phyloP scores from a whole-genome alignment of 345 rosid genomes.

The Brassica napus region Da-Ae NC_063446.1:32844001-32844500 shows the following conservation, averaged over 20 bases:
- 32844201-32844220: neutral
- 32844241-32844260: neutral
- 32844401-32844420: constrained; percentile 71
- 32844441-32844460: constrained; percentile 46
- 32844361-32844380: neutral
- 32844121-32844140: neutral
- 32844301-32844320: too few species aligned
- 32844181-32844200: neutral
- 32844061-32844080: constrained; percentile 12
- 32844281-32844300: neutral
- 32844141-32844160: neutral
- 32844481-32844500: constrained; percentile 43
- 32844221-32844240: neutral
- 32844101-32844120: neutral
- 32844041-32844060: constrained; percentile 63
- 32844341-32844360: neutral
- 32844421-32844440: constrained; percentile 45
- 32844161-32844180: neutral
- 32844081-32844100: neutral
- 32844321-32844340: too few species aligned
- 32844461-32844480: constrained; percentile 42
- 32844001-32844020: constrained; percentile 89
- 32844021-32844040: constrained; percentile 79
- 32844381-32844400: constrained; percentile 27
- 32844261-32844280: neutral